Conservation (phyloP, 345 rosid species). For the Melaleuca alternifolia region DNA sequence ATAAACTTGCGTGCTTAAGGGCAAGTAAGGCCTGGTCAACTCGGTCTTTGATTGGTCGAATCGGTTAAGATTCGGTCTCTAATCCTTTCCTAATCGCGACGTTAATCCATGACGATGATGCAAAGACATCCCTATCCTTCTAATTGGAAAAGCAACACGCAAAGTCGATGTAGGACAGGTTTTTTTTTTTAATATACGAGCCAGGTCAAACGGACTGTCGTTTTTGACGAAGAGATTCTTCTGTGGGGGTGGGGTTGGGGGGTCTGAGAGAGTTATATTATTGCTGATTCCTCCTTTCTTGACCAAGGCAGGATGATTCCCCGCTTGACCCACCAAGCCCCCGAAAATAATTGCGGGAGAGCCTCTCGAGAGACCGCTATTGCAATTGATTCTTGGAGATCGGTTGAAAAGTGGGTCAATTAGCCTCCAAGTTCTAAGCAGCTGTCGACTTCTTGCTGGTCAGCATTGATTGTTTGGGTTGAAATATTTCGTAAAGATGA, state of each 20-base stretch:
- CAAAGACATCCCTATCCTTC: too few species aligned
- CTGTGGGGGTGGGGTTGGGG: not conserved
- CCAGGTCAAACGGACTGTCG: not conserved
- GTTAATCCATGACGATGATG: too few species aligned
- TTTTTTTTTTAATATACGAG: not conserved
- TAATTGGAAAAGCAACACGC: not conserved
- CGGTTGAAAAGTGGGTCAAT: not conserved
- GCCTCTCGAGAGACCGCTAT: not conserved
- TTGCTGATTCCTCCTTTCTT: not conserved
- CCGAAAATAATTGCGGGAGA: not conserved
- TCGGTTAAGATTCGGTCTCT: not conserved
- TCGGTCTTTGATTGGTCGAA: not conserved
- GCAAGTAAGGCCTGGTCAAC: not conserved
- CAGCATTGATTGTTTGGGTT: not conserved
- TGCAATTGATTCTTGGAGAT: not conserved
- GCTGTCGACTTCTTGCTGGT: not conserved
- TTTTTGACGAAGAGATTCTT: not conserved
- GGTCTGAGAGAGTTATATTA: not conserved
- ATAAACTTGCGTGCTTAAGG: not conserved
- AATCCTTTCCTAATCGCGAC: not conserved
- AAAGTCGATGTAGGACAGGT: not conserved
- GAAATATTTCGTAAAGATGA: not conserved
- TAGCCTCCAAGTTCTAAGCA: not conserved
- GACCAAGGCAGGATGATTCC: not conserved
- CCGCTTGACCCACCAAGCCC: not conserved